Evolutionary conservation across 257 asterid species (phyloP).

Genomic region (Gentiana dahurica): DNA sequence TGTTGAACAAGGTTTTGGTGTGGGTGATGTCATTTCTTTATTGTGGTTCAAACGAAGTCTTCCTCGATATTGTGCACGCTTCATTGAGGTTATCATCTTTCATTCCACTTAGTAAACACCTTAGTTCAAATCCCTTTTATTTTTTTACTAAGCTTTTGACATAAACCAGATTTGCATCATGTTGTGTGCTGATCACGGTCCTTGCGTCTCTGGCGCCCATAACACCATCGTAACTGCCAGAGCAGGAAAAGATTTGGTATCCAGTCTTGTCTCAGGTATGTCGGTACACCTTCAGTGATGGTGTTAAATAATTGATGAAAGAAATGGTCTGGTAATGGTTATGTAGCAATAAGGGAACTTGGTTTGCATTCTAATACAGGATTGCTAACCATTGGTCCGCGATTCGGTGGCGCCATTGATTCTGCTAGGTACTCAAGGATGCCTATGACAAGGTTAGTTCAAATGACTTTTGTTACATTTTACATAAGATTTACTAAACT

Average conservation of each 20-base stretch:
- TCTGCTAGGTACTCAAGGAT: conserved; percentile 99
- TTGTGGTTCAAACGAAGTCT: too few species aligned
- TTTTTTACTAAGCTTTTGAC: conserved; percentile 1
- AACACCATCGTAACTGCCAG: conserved; percentile 94
- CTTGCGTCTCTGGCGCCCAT: conserved; percentile 99
- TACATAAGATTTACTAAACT: too few species aligned
- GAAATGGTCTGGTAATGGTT: conserved; percentile 8
- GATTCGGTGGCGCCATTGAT: conserved; percentile 99
- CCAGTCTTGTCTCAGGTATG: conserved; percentile 94
- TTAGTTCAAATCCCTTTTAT: neutral
- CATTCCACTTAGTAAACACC: conserved; percentile 3
- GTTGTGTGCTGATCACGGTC: conserved; percentile 99
- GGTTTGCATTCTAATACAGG: conserved; percentile 40
- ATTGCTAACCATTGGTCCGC: conserved; percentile 92
- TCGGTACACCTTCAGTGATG: too few species aligned
- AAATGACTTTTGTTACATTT: too few species aligned
- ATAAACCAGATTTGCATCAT: conserved; percentile 78
- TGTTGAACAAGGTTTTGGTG: too few species aligned
- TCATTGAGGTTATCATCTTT: too few species aligned
- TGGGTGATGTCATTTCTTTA: too few species aligned
- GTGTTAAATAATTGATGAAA: neutral
- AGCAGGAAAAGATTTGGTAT: conserved; percentile 97
- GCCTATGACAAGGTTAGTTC: too few species aligned
- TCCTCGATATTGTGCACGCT: too few species aligned
- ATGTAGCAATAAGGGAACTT: conserved; percentile 10